A percentile compares a stretch with the other conserved stretches of the same genome.
These are phyloP conservation scores for Penicillium angulare DNA, from an alignment of 495 filamentous ascomycete species.

Conservation along the genomic window DNA sequence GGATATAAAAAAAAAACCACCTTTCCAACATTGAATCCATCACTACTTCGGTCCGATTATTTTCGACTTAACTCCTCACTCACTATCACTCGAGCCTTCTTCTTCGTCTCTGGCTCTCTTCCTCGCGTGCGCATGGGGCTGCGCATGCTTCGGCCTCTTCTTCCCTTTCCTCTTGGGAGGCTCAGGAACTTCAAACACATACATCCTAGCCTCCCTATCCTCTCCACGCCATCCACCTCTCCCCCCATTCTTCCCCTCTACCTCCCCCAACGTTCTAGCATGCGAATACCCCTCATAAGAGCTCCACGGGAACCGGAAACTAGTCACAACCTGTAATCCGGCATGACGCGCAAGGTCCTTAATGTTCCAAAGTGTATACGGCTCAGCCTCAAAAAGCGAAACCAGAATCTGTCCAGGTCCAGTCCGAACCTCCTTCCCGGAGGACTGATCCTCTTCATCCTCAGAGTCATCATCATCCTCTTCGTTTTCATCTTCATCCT, in stretches of 20 bases:
- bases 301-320: slow-evolving; percentile 71
- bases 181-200: slow-evolving; percentile 72
- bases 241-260: slow-evolving; percentile 57
- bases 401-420: slow-evolving; percentile 69
- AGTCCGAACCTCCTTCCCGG: slow-evolving; percentile 22
- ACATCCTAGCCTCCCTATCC: slow-evolving; percentile 71
- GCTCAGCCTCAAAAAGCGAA: slow-evolving; percentile 87
- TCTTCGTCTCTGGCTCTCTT: slow-evolving; percentile 33
- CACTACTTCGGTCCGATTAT: too few species aligned
- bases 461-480: slow-evolving; percentile 13
- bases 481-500: slow-evolving; percentile 21
- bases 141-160: slow-evolving; percentile 53
- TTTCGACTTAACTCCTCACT: too few species aligned
- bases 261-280: slow-evolving; percentile 79
- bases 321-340: slow-evolving; percentile 71
- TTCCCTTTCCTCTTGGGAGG: too few species aligned
- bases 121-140: too few species aligned
- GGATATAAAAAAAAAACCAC: too few species aligned
- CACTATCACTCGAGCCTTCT: slow-evolving; percentile 48
- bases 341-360: slow-evolving; percentile 77
- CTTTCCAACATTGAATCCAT: too few species aligned
- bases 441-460: slow-evolving; percentile 12
- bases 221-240: slow-evolving; percentile 74
- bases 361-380: slow-evolving; percentile 94
- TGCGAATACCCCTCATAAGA: slow-evolving; percentile 86